Conservation (phyloP, 371 early-diverging fungal species). For the Saksenaea oblongispora region DNA sequence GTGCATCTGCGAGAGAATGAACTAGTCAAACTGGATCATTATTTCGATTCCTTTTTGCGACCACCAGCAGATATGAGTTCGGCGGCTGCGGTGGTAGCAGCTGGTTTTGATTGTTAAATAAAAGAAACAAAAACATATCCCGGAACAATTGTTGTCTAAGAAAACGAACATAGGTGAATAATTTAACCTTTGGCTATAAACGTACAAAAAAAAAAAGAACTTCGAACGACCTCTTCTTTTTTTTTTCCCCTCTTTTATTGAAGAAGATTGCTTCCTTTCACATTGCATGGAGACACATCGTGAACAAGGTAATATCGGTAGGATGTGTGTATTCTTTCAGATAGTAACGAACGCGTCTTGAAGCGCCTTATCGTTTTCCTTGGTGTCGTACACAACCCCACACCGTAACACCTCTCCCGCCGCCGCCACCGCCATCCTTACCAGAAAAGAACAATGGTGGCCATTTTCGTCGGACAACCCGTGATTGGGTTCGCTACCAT, state of each 20-base stretch:
- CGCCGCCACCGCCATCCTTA: background rate
- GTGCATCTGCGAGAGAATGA: slow-evolving; percentile 7
- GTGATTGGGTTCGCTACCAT: background rate
- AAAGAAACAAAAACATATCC: background rate
- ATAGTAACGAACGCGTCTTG: background rate
- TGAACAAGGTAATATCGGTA: background rate
- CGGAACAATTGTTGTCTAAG: background rate
- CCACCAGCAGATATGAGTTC: slow-evolving; percentile 31
- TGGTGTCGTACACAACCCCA: background rate
- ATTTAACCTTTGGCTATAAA: background rate
- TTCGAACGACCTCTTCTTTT: background rate
- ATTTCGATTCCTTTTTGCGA: slow-evolving; percentile 36
- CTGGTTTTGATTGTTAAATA: slow-evolving; percentile 17
- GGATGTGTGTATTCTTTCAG: background rate
- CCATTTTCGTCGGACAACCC: background rate
- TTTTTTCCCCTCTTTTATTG: background rate
- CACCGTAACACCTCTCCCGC: background rate
- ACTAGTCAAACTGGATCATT: slow-evolving; percentile 16
- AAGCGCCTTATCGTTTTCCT: background rate
- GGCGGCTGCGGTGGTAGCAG: slow-evolving; percentile 40
- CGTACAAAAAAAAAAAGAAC: background rate
- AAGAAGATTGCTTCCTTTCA: background rate
- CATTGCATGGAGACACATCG: background rate
- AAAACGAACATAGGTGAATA: background rate
- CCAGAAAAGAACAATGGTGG: background rate